These are phyloP conservation scores for Fomitopsis serialis DNA, from an alignment of 768 basidiomycete genomes.

Conservation along the genomic window DNA sequence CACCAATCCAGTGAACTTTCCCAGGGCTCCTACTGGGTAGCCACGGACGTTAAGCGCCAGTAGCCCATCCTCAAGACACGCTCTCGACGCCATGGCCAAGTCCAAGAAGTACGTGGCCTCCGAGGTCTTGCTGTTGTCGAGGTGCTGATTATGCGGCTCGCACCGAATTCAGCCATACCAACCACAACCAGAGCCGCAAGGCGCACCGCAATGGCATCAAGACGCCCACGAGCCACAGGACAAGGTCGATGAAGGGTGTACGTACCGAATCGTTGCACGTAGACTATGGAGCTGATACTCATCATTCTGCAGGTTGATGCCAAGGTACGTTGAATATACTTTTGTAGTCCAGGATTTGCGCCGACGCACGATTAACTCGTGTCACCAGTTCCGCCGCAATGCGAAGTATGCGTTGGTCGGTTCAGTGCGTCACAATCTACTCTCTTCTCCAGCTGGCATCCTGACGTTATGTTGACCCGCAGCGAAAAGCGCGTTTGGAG, in stretches of 20 bases:
- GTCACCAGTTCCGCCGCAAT: conserved; percentile 76
- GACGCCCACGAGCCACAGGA: conserved; percentile 65
- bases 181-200: conserved; percentile 96
- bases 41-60: background rate
- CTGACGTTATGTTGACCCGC: background rate
- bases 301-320: conserved; percentile 56
- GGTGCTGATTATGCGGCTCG: background rate
- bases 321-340: conserved; percentile 44
- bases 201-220: conserved; percentile 98
- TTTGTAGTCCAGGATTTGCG: background rate
- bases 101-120: conserved; percentile 80
- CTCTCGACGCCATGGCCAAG: conserved; percentile 74
- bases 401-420: conserved; percentile 66
- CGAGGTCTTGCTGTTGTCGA: background rate
- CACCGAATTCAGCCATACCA: conserved; percentile 59
- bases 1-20: conserved; percentile 9
- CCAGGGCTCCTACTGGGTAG: conserved; percentile 3
- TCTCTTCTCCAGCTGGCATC: no score
- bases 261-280: conserved; percentile 30
- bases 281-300: background rate
- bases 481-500: conserved; percentile 67
- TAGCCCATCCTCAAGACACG: conserved; percentile 16
- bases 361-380: conserved; percentile 4
- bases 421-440: conserved; percentile 50
- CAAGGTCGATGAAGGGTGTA: conserved; percentile 89